Percentiles rank a stretch among this genome's conserved stretches.
Evolutionary conservation across 2,329 filamentous ascomycete genomes (phyloP).

Genomic region (Colletotrichum tropicale): DNA sequence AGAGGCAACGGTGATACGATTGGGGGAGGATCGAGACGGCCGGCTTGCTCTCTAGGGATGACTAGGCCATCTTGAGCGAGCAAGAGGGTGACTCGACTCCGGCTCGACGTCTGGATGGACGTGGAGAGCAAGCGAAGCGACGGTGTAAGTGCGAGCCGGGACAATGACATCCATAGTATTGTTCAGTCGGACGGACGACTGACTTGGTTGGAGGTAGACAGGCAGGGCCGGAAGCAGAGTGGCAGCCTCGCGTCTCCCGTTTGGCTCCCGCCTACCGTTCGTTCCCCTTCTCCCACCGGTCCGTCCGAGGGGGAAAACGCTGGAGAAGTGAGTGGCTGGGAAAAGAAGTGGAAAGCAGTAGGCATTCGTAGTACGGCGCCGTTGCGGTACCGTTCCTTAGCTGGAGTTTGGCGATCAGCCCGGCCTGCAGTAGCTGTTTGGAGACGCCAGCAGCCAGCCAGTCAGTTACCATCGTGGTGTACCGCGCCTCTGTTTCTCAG

Average conservation of each 20-base stretch:
- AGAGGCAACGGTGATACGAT: background rate
- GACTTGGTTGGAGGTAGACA: background rate
- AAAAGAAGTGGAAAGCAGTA: background rate
- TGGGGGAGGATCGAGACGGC: background rate
- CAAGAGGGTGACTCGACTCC: background rate
- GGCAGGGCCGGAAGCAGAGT: background rate
- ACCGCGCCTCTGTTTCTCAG: background rate
- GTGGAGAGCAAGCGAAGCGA: background rate
- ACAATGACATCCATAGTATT: background rate
- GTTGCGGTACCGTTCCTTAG: background rate
- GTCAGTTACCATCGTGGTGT: background rate
- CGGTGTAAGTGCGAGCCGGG: conserved; percentile 1
- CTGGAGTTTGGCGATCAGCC: background rate
- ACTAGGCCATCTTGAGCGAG: background rate
- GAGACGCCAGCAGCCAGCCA: background rate
- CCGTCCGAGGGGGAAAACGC: background rate
- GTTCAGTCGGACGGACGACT: background rate
- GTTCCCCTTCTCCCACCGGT: background rate
- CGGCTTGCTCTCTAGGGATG: background rate
- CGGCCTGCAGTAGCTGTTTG: background rate
- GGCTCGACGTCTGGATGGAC: background rate
- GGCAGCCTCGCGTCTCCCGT: background rate
- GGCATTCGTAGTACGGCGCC: background rate
- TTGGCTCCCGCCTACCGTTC: background rate
- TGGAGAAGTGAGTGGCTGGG: background rate